These are phyloP conservation scores for Claviceps sp. DNA, from an alignment of 2,329 filamentous ascomycete species.

Conservation along the genomic window DNA sequence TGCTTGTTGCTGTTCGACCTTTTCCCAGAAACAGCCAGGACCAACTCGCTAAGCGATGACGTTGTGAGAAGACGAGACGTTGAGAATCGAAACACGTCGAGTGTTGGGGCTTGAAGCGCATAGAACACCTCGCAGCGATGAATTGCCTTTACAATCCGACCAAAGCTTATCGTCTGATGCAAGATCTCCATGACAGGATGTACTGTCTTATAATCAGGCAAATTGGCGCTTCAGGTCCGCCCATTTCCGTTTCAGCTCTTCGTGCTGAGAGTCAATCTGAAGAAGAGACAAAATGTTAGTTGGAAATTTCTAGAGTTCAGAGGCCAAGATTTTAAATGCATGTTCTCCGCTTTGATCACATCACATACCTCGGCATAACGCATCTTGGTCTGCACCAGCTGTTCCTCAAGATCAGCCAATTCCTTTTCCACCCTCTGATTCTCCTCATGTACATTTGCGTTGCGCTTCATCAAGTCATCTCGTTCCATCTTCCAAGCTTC, in stretches of 20 bases:
- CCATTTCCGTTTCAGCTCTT: constrained; percentile 59
- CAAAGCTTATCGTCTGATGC: too few relatives aligned
- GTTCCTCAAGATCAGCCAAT: constrained; percentile 80
- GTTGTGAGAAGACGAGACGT: too few relatives aligned
- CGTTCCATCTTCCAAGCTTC: constrained; percentile 69
- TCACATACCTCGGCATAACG: constrained; percentile 78
- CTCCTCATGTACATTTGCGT: constrained; percentile 86
- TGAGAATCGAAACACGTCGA: too few relatives aligned
- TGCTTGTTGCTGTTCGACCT: too few relatives aligned
- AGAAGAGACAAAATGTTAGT: neutral
- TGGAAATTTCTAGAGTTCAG: too few relatives aligned
- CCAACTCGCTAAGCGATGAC: too few relatives aligned
- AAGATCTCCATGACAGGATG: neutral
- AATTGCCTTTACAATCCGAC: too few relatives aligned
- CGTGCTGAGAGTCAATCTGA: constrained; percentile 53
- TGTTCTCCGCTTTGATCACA: too few relatives aligned
- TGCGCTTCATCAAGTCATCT: constrained; percentile 82
- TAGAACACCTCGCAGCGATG: too few relatives aligned
- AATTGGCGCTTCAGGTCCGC: constrained; percentile 49
- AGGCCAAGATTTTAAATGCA: too few relatives aligned
- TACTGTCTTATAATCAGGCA: constrained; percentile 13
- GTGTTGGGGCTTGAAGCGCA: too few relatives aligned
- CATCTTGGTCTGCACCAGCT: constrained; percentile 89
- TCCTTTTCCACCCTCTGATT: constrained; percentile 82
- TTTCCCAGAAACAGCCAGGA: too few relatives aligned